phyloP scores from a whole-genome alignment of 768 basidiomycete species.

The Mycena crocata region DNA sequence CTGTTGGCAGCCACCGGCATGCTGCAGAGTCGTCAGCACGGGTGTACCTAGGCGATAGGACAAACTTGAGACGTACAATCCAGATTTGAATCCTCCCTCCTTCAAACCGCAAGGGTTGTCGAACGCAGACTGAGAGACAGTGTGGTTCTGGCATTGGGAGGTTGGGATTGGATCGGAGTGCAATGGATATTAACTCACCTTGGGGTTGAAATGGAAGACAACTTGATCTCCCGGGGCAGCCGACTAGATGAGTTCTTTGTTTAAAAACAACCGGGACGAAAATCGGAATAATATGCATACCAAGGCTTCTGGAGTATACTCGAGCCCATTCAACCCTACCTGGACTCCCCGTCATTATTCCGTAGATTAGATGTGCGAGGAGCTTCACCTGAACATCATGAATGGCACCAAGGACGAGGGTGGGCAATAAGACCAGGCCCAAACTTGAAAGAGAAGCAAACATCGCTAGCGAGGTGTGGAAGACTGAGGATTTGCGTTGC shows the following conservation, averaged over 20 bases:
- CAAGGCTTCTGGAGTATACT: slow-evolving; percentile 64
- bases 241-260: slow-evolving; percentile 41
- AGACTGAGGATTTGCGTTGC: slow-evolving; percentile 37
- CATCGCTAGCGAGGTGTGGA: slow-evolving; percentile 50
- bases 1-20: slow-evolving; percentile 64
- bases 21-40: slow-evolving; percentile 43
- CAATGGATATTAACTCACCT: background rate
- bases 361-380: too few species aligned
- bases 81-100: slow-evolving; percentile 66
- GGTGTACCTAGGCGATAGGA: slow-evolving; percentile 5
- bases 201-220: slow-evolving; percentile 69
- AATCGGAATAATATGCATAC: too few species aligned
- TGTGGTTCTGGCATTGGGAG: slow-evolving; percentile 55
- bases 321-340: slow-evolving; percentile 55
- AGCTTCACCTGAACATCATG: slow-evolving; percentile 70
- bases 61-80: slow-evolving; percentile 63
- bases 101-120: slow-evolving; percentile 63
- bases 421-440: slow-evolving; percentile 62
- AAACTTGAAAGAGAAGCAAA: slow-evolving; percentile 57
- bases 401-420: slow-evolving; percentile 60
- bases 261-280: background rate
- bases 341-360: too few species aligned
- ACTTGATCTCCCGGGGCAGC: slow-evolving; percentile 69
- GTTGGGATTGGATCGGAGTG: background rate
- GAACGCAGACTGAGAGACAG: slow-evolving; percentile 64